phyloP scores from a whole-genome alignment of 176 grass and related monocot genomes.

The Elymus sibiricus region DNA sequence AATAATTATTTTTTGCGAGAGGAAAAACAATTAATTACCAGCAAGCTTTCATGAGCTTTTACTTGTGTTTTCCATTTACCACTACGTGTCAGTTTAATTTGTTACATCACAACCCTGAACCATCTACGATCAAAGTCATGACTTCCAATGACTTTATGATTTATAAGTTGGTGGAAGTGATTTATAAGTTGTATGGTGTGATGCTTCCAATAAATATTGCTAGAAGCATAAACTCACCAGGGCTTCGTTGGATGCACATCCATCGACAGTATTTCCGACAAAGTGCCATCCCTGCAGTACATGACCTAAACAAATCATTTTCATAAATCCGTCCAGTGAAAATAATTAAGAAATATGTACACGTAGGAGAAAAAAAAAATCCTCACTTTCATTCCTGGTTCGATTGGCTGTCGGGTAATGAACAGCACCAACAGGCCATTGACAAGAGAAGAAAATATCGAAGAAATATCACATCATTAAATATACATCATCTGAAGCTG shows the following conservation, averaged over 20 bases:
- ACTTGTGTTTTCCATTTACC: background rate
- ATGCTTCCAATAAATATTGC: background rate
- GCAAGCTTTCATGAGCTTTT: background rate
- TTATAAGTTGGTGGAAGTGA: no score
- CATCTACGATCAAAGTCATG: background rate
- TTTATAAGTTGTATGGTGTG: background rate
- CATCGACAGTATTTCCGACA: background rate
- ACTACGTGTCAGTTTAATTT: background rate
- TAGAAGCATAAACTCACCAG: background rate
- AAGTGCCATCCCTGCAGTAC: background rate
- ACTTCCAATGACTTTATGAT: background rate
- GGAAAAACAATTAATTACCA: no score
- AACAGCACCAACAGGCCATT: background rate
- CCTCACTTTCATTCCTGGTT: background rate
- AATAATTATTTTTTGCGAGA: no score
- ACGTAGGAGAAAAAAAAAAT: background rate
- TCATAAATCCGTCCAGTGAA: background rate
- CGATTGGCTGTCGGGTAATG: background rate
- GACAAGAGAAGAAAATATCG: background rate
- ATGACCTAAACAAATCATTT: background rate
- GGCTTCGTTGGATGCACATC: background rate
- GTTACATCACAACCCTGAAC: background rate
- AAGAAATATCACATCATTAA: background rate
- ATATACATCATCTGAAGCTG: background rate
- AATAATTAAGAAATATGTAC: background rate